Evolutionary conservation across 140 eudicot species (phyloP).

Genomic region (Stevia rebaudiana): DNA sequence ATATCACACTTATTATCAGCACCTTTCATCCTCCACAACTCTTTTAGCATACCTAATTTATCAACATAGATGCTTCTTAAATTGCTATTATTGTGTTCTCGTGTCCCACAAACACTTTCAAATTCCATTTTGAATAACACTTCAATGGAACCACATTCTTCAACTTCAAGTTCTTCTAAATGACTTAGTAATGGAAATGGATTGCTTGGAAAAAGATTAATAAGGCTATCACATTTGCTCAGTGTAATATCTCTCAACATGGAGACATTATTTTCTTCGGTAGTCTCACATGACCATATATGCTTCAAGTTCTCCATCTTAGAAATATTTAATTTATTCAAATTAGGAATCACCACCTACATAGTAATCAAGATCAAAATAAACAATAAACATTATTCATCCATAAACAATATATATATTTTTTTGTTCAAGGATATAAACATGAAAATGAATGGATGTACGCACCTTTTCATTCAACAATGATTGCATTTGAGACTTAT

Average conservation of each 20-base stretch:
- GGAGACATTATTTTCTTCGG: not conserved
- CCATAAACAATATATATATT: not conserved
- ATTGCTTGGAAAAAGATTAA: slow-evolving; percentile 5
- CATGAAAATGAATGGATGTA: too few relatives aligned
- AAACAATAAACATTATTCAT: not conserved
- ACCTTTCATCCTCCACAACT: slow-evolving; percentile 21
- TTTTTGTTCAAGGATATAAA: too few relatives aligned
- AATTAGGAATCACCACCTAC: not conserved
- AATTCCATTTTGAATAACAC: slow-evolving; percentile 12
- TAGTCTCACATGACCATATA: not conserved
- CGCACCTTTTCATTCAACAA: not conserved
- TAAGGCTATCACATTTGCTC: not conserved
- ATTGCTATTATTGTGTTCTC: not conserved
- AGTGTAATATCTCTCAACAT: not conserved
- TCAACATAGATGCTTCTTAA: not conserved
- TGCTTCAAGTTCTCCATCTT: not conserved
- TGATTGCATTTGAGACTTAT: not conserved
- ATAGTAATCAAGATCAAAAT: not conserved
- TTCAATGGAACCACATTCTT: not conserved
- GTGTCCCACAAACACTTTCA: not conserved
- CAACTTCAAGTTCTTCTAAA: not conserved
- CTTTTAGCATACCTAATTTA: not conserved
- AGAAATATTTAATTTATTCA: not conserved
- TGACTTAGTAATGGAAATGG: not conserved
- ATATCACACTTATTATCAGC: not conserved